Conservation (phyloP, 768 basidiomycete genomes). For the Lactarius hatsudake region DNA sequence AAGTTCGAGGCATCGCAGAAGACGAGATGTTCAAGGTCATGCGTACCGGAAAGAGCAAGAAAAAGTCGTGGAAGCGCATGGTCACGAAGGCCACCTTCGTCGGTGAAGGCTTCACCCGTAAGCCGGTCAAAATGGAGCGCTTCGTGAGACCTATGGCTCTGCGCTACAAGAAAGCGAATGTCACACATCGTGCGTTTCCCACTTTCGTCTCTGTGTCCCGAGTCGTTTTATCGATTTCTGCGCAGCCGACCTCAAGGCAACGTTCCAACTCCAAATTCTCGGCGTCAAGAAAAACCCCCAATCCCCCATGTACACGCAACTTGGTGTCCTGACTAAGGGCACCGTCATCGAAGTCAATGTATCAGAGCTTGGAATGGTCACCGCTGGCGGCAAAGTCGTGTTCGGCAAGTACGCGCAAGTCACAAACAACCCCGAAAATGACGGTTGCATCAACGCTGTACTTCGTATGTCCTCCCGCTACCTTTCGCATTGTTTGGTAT, state of each 20-base stretch:
- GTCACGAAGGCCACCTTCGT: slow-evolving; percentile 99
- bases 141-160: slow-evolving; percentile 98
- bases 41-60: slow-evolving; percentile 95
- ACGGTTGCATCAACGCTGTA: slow-evolving; percentile 94
- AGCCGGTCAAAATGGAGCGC: slow-evolving; percentile 98
- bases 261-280: slow-evolving; percentile 96
- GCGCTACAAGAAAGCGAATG: slow-evolving; percentile 97
- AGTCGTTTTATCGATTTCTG: background rate
- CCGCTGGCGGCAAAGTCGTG: slow-evolving; percentile 92
- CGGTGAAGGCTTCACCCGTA: slow-evolving; percentile 95
- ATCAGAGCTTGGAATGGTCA: slow-evolving; percentile 97
- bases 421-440: slow-evolving; percentile 94
- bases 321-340: slow-evolving; percentile 97
- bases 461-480: slow-evolving; percentile 56
- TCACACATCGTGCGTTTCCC: slow-evolving; percentile 85
- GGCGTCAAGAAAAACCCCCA: slow-evolving; percentile 99
- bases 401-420: slow-evolving; percentile 93
- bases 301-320: slow-evolving; percentile 95
- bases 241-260: slow-evolving; percentile 94
- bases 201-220: background rate
- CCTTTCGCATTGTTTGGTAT: background rate
- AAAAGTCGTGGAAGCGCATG: slow-evolving; percentile 99
- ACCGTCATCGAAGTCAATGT: slow-evolving; percentile 99
- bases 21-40: slow-evolving; percentile 99
- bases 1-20: slow-evolving; percentile 96